Base-by-base conservation (phyloP, 176 grass and related monocot species). In the Oryza punctata region DNA sequence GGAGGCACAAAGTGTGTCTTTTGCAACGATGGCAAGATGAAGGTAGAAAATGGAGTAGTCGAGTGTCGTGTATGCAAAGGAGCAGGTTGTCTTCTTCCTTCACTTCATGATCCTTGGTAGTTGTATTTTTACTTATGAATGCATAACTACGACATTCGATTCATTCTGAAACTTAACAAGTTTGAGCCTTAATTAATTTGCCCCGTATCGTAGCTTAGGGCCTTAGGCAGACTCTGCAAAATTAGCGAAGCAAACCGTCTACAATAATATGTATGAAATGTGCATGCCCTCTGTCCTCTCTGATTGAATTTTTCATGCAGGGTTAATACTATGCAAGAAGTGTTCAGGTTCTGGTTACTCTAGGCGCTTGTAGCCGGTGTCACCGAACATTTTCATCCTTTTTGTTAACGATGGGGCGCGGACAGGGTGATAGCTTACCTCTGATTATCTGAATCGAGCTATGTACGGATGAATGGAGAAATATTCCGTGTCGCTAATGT, bases 291-390 rank as follows among this genome's bases (percentile, higher is more conserved):
- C 19, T 60, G 7, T 60, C 7, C 54, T 60, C 54, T 60, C 21
- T n/a, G 7, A n/a, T 21, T 61, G 21, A 2, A 11, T 21, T 59
- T 88, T 43, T 83, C 66, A 61, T 66, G 78, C 86, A 95, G 93
- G 96, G 26, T 72, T 98, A 24, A 61, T 61, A 61, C 57, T 61
- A 24, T 61, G 57, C 57, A 98, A 98, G 88, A 95, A 95, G 83
- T 98, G 96, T 63, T 77, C 89, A 21, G 96, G 96, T 59, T 95
- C 96, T 66, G 96, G 96, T 74, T 98, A 98, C 78, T 98, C 96
- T 1, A 98, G 88, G 81, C 91, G 93, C 23, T 87, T 98, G 82
- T 98, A 91, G 43, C 14, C 40, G 6, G 41, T 18, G 64, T 29
- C 77, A 32, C 16, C 28, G 35, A n/a, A 75, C 72, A 63, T 32